Conservation (phyloP, 208 protist species). For the Trichomonas tenax region DNA sequence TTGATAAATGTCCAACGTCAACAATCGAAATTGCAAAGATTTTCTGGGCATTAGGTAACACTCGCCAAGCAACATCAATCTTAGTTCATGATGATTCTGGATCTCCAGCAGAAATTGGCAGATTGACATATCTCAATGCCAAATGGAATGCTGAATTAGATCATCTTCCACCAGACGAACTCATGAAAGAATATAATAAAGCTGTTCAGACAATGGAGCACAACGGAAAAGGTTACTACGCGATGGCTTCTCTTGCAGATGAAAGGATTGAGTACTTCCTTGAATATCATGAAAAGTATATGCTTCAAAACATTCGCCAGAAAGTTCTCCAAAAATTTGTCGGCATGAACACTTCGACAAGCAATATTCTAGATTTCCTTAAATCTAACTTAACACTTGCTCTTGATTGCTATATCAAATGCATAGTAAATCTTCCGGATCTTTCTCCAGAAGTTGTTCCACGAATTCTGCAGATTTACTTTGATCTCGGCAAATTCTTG, state of each 20-base stretch:
- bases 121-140: not conserved
- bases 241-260: not conserved
- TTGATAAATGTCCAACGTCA: not conserved
- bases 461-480: not conserved
- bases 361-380: not conserved
- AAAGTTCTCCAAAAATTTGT: not conserved
- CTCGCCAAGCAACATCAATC: not conserved
- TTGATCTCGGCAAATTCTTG: slow-evolving; percentile 11
- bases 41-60: not conserved
- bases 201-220: not conserved
- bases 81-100: not conserved
- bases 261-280: not conserved
- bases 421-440: not conserved
- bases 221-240: not conserved
- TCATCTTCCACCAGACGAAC: not conserved
- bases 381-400: not conserved
- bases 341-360: not conserved
- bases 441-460: not conserved
- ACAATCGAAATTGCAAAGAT: not conserved
- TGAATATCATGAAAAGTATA: not conserved
- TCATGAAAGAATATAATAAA: not conserved
- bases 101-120: not conserved
- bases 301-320: too few relatives aligned
- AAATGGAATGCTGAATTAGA: not conserved
- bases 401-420: not conserved